phyloP scores from a whole-genome alignment of 345 rosid species.

The Populus euphratica region DNA sequence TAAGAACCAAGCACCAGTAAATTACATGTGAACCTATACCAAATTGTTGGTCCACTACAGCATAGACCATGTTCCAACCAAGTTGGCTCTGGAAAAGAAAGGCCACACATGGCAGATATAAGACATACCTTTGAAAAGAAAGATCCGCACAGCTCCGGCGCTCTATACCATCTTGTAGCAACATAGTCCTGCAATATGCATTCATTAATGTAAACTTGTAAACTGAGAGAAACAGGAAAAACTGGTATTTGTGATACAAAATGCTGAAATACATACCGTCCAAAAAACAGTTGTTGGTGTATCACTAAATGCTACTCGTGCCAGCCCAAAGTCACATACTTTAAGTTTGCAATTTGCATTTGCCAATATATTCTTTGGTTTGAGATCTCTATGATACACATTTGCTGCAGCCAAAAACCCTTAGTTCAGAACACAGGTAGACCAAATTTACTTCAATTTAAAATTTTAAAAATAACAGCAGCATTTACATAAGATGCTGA shows the following conservation, averaged over 20 bases:
- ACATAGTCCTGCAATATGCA: constrained; percentile 70
- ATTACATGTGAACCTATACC: neutral
- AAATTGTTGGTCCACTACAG: constrained; percentile 11
- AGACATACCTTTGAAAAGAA: constrained; percentile 84
- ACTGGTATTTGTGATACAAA: neutral
- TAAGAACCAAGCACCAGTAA: neutral
- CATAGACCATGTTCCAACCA: constrained; percentile 16
- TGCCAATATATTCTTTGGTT: constrained; percentile 94
- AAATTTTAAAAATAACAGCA: neutral
- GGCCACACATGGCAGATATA: neutral
- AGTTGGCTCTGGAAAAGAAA: constrained; percentile 2
- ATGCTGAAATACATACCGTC: constrained; percentile 55
- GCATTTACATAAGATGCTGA: neutral
- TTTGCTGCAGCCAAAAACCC: constrained; percentile 53
- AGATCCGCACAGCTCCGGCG: constrained; percentile 97
- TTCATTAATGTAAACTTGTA: constrained; percentile 5
- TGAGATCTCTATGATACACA: constrained; percentile 96
- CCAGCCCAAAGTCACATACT: constrained; percentile 94
- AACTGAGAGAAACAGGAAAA: neutral
- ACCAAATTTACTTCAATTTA: neutral
- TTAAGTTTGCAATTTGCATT: constrained; percentile 97
- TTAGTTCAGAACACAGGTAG: constrained; percentile 22
- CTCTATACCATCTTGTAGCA: constrained; percentile 99
- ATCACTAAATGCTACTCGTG: constrained; percentile 87
- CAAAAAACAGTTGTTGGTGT: constrained; percentile 87